Conservation (phyloP, 2,329 filamentous ascomycete genomes). For the Trichoderma aggressivum region DNA sequence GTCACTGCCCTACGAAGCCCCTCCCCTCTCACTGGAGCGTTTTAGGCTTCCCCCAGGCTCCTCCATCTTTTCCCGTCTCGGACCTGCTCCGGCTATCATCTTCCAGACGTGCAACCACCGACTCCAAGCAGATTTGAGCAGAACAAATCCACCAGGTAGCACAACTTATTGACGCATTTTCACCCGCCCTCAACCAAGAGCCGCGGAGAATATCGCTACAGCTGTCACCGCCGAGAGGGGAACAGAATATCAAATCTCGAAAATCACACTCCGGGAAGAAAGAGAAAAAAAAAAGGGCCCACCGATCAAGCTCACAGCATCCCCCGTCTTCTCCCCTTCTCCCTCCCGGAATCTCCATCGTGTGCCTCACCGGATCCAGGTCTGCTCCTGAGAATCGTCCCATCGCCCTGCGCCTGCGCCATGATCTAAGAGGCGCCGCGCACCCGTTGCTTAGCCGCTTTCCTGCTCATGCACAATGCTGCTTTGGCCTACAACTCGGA, state of each 20-base stretch:
- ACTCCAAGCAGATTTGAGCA: not conserved
- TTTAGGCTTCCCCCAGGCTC: conserved; percentile 6
- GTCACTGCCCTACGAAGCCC: not conserved
- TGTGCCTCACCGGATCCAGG: not conserved
- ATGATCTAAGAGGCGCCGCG: conserved; percentile 18
- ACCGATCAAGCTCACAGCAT: not conserved
- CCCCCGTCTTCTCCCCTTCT: not conserved
- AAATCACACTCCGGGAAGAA: not conserved
- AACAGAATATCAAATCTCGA: not conserved
- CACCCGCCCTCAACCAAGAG: not conserved
- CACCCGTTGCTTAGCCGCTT: not conserved
- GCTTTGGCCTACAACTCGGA: conserved; percentile 15
- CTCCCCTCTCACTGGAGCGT: not conserved
- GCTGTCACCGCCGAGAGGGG: not conserved
- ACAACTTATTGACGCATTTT: not conserved
- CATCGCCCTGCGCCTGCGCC: conserved; percentile 8
- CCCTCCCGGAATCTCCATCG: not conserved
- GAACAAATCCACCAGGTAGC: not conserved
- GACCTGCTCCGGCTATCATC: not conserved
- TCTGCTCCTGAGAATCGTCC: conserved; percentile 4
- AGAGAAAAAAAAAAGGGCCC: not conserved
- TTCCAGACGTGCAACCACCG: conserved; percentile 5
- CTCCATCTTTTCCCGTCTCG: conserved; percentile 4
- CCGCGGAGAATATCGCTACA: not conserved
- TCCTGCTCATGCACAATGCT: conserved; percentile 19